phyloP scores from a whole-genome alignment of 2,329 filamentous ascomycete genomes.

The Scleromitrula shiraiana region DNA sequence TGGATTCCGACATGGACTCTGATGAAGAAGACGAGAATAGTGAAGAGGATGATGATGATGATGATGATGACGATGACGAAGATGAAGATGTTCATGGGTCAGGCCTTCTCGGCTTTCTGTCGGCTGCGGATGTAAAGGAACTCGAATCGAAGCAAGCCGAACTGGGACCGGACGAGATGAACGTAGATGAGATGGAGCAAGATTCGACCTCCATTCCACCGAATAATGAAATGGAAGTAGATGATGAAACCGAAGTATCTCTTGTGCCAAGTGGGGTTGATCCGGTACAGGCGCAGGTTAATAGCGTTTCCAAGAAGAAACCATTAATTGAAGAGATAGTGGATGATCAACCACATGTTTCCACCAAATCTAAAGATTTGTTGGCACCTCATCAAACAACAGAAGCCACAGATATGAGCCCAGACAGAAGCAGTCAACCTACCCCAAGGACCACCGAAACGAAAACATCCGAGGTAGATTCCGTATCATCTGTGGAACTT shows the following conservation, averaged over 20 bases:
- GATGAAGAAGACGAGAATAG: slow-evolving; percentile 56
- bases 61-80: slow-evolving; percentile 33
- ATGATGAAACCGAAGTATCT: slow-evolving; percentile 26
- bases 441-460: slow-evolving; percentile 32
- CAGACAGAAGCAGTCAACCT: slow-evolving; percentile 30
- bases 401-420: slow-evolving; percentile 22
- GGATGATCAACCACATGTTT: background rate
- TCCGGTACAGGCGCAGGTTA: background rate
- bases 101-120: slow-evolving; percentile 28
- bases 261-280: slow-evolving; percentile 24
- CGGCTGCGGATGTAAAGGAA: slow-evolving; percentile 25
- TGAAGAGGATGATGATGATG: slow-evolving; percentile 40
- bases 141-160: slow-evolving; percentile 27
- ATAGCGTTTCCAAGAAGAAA: background rate
- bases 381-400: background rate
- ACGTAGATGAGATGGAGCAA: slow-evolving; percentile 4
- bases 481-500: slow-evolving; percentile 29
- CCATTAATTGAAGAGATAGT: slow-evolving; percentile 3
- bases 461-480: slow-evolving; percentile 28
- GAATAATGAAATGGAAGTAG: slow-evolving; percentile 5
- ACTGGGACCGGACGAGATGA: slow-evolving; percentile 8
- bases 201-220: background rate
- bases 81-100: slow-evolving; percentile 35
- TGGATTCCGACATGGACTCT: slow-evolving; percentile 33
- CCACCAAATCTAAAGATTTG: background rate